phyloP scores from a whole-genome alignment of 2,329 filamentous ascomycete genomes.

The Fusarium anguioides region DNA sequence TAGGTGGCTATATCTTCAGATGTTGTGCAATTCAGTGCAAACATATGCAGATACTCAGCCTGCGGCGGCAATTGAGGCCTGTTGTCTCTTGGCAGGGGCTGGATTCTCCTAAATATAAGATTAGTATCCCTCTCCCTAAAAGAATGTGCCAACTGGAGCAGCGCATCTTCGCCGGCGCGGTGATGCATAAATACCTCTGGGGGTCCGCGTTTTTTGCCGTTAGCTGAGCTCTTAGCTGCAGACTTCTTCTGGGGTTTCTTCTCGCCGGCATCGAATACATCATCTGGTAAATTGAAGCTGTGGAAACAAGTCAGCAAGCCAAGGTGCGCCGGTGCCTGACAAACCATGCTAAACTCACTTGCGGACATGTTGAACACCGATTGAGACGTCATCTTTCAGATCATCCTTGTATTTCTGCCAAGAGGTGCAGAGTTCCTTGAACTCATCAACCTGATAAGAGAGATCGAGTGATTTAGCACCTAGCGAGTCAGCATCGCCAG shows the following conservation, averaged over 20 bases:
- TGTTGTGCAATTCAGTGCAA: background rate
- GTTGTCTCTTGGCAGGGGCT: constrained; percentile 56
- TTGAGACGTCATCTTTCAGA: constrained; percentile 69
- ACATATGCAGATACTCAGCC: constrained; percentile 47
- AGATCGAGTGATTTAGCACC: constrained; percentile 79
- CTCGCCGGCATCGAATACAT: constrained; percentile 88
- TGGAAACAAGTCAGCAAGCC: constrained; percentile 16
- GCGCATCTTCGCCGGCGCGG: constrained; percentile 27
- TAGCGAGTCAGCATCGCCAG: constrained; percentile 53
- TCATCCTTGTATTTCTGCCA: constrained; percentile 81
- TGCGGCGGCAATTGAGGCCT: constrained; percentile 55
- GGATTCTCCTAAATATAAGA: constrained; percentile 49
- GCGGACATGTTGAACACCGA: constrained; percentile 85
- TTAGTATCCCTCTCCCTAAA: constrained; percentile 43
- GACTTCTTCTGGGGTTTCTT: constrained; percentile 72
- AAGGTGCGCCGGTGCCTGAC: background rate
- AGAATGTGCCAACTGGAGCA: constrained; percentile 4
- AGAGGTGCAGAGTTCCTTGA: constrained; percentile 82
- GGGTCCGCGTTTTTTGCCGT: constrained; percentile 61
- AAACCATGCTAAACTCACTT: constrained; percentile 70
- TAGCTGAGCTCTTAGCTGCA: constrained; percentile 51
- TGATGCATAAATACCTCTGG: constrained; percentile 55
- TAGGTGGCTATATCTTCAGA: background rate
- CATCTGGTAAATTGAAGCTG: constrained; percentile 87
- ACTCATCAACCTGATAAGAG: constrained; percentile 84